Percentiles rank a stretch among this genome's conserved stretches.
These are phyloP conservation scores for Acorus calamus DNA, from an alignment of 106 monocot species.

Conservation along the genomic window DNA sequence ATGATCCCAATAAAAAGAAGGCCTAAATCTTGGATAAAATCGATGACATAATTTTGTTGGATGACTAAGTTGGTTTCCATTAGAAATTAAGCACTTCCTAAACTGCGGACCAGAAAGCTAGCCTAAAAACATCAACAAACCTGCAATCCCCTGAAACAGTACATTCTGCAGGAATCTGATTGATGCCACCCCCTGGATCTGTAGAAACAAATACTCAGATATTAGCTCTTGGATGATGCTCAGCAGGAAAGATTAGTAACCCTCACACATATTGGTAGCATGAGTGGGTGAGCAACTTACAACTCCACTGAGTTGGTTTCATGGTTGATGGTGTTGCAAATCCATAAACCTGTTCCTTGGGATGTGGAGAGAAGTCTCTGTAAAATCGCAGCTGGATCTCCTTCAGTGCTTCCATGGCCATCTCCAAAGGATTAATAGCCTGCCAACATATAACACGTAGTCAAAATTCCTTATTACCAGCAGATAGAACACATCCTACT, in stretches of 20 bases:
- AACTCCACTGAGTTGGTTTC: conserved; percentile 97
- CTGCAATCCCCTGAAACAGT: conserved; percentile 93
- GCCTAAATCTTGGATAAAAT: too few species aligned
- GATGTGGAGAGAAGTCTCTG: conserved; percentile 77
- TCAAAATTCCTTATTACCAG: too few species aligned
- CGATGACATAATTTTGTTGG: too few species aligned
- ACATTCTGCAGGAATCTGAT: conserved; percentile 95
- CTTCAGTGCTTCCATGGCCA: conserved; percentile 89
- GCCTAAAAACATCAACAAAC: conserved; percentile 13
- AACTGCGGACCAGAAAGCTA: too few species aligned
- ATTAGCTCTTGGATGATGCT: too few species aligned
- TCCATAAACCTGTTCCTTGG: conserved; percentile 66
- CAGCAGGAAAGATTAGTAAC: too few species aligned
- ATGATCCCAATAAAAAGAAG: too few species aligned
- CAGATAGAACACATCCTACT: too few species aligned
- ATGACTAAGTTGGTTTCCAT: too few species aligned
- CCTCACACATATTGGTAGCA: neutral
- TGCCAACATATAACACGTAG: conserved; percentile 6
- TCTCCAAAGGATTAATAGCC: conserved; percentile 85
- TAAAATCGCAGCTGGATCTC: conserved; percentile 83
- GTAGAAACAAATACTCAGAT: conserved; percentile 4
- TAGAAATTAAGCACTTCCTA: too few species aligned
- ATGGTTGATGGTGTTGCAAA: conserved; percentile 96
- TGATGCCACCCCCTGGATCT: conserved; percentile 93
- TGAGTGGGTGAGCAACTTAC: conserved; percentile 35